Base-by-base conservation (phyloP, 2,329 filamentous ascomycete species). In the Fusarium nisikadoi region DNA sequence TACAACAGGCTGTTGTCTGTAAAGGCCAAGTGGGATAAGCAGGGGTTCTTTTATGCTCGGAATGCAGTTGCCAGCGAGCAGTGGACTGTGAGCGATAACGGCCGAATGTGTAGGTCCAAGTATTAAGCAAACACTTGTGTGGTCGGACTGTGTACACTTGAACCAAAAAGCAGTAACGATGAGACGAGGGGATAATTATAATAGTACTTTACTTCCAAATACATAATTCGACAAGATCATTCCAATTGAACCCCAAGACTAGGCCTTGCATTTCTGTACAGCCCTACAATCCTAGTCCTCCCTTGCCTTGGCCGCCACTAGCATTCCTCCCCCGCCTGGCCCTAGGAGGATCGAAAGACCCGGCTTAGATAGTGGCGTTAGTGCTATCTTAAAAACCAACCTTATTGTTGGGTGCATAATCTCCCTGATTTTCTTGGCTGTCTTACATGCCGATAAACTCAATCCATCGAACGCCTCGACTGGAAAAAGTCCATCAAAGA, bases 1-100 rank as follows among this genome's bases (percentile, higher is more conserved):
- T 88, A 87, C 63, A 68, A 76, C 3, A 73, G 69, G 17, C 72
- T 88, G 20, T 50, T 82, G 23, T 35, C 54, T 2, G 80, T 90
- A 23, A 90, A 90, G 83, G 75, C 80, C 25, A 84, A 82, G 74
- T 89, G 85, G 71, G 88, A 89, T 74, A 46, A 33, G 80, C 84
- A 6, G 62, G 79, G 6, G 74, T 77, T 13, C 62, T 86, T 87
- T 25, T 87, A 87, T 58, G 85, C 83, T 19, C 76, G 75, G 13
- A 84, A 81, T 17, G 84, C 81, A 14, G 87, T 90, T 8, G 87
- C 86, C 1, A 87, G 85, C 56, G 87, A 89, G 56, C 76, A 74
- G 16, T 89, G 86, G 86, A 61, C 19, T 4, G 59, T 77, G 19
- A 45, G 46, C 2, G 50, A 39, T 1, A 33, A 67, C 49, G 75